Percentiles rank a stretch among this genome's conserved stretches.
phyloP scores from a whole-genome alignment of 176 grass and related monocot species.

The Tuctoria greenei region DNA sequence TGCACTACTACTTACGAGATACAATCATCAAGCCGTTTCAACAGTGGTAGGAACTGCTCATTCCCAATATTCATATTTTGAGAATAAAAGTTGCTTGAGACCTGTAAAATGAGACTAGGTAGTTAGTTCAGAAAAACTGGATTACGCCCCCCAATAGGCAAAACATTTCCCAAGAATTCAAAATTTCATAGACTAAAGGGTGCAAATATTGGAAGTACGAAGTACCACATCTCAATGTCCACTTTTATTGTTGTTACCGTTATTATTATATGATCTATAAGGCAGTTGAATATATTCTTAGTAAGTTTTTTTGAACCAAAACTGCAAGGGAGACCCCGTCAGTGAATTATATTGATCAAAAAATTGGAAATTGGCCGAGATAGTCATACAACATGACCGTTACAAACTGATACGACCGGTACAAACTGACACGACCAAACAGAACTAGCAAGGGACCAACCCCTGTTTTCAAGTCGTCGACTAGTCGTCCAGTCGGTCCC shows the following conservation, averaged over 20 bases:
- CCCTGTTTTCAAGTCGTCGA: too few relatives aligned
- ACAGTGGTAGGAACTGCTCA: conserved; percentile 78
- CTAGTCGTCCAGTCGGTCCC: too few relatives aligned
- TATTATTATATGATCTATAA: background rate
- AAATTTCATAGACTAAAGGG: background rate
- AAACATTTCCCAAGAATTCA: conserved; percentile 10
- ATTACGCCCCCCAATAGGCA: background rate
- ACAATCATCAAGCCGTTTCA: conserved; percentile 96
- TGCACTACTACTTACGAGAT: conserved; percentile 68
- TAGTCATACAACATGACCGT: too few relatives aligned
- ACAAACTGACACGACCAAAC: too few relatives aligned
- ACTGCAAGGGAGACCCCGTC: too few relatives aligned
- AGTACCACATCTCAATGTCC: background rate
- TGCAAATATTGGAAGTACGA: conserved; percentile 1
- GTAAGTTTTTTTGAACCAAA: too few relatives aligned
- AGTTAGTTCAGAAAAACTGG: conserved; percentile 21
- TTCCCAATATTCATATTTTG: conserved; percentile 87
- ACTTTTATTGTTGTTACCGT: background rate
- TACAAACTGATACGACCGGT: too few relatives aligned
- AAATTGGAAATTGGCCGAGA: too few relatives aligned
- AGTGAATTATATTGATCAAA: too few relatives aligned
- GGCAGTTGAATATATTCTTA: background rate
- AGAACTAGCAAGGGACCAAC: too few relatives aligned
- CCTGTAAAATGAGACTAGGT: conserved; percentile 48
- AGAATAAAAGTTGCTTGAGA: conserved; percentile 87